Conservation (phyloP, 495 filamentous ascomycete species). For the Poronia punctata region DNA sequence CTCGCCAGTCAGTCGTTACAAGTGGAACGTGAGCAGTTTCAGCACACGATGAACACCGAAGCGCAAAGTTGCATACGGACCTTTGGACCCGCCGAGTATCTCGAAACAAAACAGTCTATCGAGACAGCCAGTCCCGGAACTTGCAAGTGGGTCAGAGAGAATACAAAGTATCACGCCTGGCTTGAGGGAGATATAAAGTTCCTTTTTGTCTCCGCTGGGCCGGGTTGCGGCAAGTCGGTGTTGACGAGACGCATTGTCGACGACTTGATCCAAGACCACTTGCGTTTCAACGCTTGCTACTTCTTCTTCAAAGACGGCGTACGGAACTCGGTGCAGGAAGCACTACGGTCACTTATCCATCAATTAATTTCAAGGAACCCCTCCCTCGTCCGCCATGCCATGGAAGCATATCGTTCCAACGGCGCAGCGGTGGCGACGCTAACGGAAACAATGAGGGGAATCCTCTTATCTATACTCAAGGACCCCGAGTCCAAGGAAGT, state of each 20-base stretch:
- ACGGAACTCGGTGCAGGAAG: slow-evolving; percentile 32
- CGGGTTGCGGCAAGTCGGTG: slow-evolving; percentile 52
- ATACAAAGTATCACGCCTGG: slow-evolving; percentile 31
- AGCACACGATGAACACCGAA: slow-evolving; percentile 13
- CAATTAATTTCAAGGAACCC: slow-evolving; percentile 36
- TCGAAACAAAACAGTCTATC: slow-evolving; percentile 36
- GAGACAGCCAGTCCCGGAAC: slow-evolving; percentile 28
- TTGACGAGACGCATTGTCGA: slow-evolving; percentile 41
- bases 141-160: slow-evolving; percentile 35
- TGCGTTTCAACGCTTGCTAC: no score
- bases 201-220: slow-evolving; percentile 48
- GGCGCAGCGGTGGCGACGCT: slow-evolving; percentile 19
- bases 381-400: slow-evolving; percentile 25
- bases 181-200: slow-evolving; percentile 9
- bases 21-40: slow-evolving; percentile 28
- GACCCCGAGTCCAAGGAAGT: slow-evolving; percentile 37
- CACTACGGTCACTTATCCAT: slow-evolving; percentile 40
- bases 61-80: no score
- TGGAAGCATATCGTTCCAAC: slow-evolving; percentile 17
- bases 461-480: slow-evolving; percentile 25
- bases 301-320: slow-evolving; percentile 55
- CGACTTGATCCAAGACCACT: no score
- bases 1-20: slow-evolving; percentile 11
- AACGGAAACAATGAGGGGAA: slow-evolving; percentile 35
- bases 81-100: slow-evolving; percentile 27